Percentiles rank a stretch among this genome's conserved stretches.
Evolutionary conservation across 164 flowering plant species (phyloP).

Genomic region (Aristolochia californica): DNA sequence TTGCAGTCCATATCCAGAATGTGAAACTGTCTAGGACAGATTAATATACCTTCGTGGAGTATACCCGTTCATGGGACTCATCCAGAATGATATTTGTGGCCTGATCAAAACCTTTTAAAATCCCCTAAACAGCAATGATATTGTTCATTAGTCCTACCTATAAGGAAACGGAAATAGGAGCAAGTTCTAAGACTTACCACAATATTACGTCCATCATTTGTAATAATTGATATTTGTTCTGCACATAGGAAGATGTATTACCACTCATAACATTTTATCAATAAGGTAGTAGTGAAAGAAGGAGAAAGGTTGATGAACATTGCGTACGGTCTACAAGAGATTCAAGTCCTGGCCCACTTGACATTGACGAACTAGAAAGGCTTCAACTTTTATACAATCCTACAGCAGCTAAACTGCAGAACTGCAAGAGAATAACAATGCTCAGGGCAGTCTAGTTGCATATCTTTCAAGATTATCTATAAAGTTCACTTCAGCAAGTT

Average conservation of each 20-base stretch:
- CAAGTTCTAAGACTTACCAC: slow-evolving; percentile 38
- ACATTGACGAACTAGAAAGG: slow-evolving; percentile 19
- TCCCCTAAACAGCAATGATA: slow-evolving; percentile 34
- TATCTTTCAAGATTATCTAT: no score
- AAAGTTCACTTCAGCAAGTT: no score
- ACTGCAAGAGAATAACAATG: no score
- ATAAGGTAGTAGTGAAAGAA: neutral
- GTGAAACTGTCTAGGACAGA: neutral
- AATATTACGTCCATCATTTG: slow-evolving; percentile 85
- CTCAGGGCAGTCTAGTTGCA: no score
- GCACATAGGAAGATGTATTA: slow-evolving; percentile 7
- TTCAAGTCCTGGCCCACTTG: slow-evolving; percentile 49
- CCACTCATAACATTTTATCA: neutral
- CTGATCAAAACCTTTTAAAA: slow-evolving; percentile 86
- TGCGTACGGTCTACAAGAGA: slow-evolving; percentile 69
- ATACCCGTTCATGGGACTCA: slow-evolving; percentile 96
- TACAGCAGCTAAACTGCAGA: no score
- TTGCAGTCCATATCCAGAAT: no score
- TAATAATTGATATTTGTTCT: slow-evolving; percentile 76
- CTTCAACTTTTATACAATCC: no score
- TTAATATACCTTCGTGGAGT: slow-evolving; percentile 70
- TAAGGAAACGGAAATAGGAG: neutral
- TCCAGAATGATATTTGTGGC: slow-evolving; percentile 94
- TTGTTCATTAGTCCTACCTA: neutral
- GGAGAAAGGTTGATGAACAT: neutral